phyloP scores from a whole-genome alignment of 2,329 filamentous ascomycete genomes.

The Cladosporium sp. region DNA sequence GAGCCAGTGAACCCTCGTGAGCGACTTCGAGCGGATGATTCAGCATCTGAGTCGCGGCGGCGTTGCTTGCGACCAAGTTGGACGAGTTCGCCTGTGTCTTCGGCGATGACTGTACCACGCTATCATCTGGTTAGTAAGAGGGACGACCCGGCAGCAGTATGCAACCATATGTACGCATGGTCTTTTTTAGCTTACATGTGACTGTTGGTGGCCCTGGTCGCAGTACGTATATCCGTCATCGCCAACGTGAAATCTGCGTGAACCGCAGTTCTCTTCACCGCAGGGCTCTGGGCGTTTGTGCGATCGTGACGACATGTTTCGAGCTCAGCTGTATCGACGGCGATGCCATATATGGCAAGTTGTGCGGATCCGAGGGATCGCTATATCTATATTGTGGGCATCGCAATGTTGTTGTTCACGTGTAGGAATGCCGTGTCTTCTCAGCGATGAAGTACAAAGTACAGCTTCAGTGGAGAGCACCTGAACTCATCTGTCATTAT shows the following conservation, averaged over 20 bases:
- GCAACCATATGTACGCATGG: too few relatives aligned
- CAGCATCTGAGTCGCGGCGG: constrained; percentile 27
- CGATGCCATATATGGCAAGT: too few relatives aligned
- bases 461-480: too few relatives aligned
- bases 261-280: constrained; percentile 57
- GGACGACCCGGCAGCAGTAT: too few relatives aligned
- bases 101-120: constrained; percentile 30
- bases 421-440: too few relatives aligned
- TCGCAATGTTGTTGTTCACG: neutral
- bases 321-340: neutral
- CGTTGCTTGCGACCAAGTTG: constrained; percentile 26
- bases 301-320: constrained; percentile 7
- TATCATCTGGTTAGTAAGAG: constrained; percentile 14
- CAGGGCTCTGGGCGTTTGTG: constrained; percentile 21
- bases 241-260: constrained; percentile 62
- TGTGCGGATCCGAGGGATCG: too few relatives aligned
- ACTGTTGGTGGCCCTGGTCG: constrained; percentile 70
- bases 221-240: constrained; percentile 77
- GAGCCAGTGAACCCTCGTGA: constrained; percentile 52
- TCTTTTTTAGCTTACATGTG: constrained; percentile 50
- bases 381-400: neutral
- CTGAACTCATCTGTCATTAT: too few relatives aligned
- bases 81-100: constrained; percentile 29
- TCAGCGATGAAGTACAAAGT: too few relatives aligned
- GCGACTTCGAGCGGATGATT: constrained; percentile 24